Evolutionary conservation across 257 asterid genomes (phyloP).

Genomic region (Przewalskia tangutica): DNA sequence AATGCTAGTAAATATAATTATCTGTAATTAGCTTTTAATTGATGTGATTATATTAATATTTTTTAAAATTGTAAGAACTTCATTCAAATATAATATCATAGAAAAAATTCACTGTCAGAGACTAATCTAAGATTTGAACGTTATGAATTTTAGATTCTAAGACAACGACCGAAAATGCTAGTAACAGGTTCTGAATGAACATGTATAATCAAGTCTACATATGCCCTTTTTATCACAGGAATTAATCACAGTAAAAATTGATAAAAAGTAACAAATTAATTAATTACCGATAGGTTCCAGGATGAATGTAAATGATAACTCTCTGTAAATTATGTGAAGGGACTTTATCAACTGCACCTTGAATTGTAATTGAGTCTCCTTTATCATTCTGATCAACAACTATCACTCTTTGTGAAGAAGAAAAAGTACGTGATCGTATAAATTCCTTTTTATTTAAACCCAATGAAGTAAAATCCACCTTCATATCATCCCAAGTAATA

Average conservation of each 20-base stretch:
- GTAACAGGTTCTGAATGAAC: no score
- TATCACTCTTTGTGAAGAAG: slow-evolving; percentile 13
- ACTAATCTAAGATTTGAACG: no score
- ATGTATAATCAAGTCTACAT: no score
- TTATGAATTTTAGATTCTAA: no score
- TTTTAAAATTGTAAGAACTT: background rate
- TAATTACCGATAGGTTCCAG: slow-evolving; percentile 66
- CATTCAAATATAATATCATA: background rate
- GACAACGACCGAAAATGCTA: no score
- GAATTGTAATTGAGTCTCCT: slow-evolving; percentile 63
- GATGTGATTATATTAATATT: background rate
- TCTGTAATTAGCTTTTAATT: background rate
- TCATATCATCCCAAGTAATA: slow-evolving; percentile 62
- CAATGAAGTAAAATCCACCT: slow-evolving; percentile 7
- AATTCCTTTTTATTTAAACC: slow-evolving; percentile 1
- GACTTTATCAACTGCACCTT: slow-evolving; percentile 77
- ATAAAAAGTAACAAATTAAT: no score
- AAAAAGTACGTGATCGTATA: background rate
- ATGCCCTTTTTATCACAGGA: background rate
- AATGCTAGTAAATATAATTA: background rate
- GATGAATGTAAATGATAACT: slow-evolving; percentile 59
- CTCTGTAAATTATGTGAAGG: slow-evolving; percentile 39
- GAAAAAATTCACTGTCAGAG: background rate
- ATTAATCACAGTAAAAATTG: background rate
- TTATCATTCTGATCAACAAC: slow-evolving; percentile 49